A percentile compares a stretch with the other conserved stretches of the same genome.
These are phyloP conservation scores for Aristolochia californica DNA, from an alignment of 164 flowering plant species.

Conservation along the genomic window DNA sequence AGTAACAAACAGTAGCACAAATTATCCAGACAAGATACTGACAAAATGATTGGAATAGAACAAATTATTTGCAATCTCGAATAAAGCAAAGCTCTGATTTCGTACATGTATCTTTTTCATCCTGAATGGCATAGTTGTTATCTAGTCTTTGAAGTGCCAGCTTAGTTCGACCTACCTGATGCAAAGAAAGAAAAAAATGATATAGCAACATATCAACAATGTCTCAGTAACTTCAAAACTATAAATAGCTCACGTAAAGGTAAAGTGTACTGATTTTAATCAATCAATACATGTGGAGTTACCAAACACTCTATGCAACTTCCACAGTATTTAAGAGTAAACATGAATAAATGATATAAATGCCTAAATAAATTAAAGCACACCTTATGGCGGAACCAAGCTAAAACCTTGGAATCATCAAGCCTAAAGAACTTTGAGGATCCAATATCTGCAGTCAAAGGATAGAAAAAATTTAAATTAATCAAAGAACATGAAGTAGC, in stretches of 20 bases:
- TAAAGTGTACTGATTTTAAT: no score
- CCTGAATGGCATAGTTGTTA: constrained; percentile 64
- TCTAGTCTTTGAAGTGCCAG: constrained; percentile 43
- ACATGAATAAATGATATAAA: constrained; percentile 1
- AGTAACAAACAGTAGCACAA: no score
- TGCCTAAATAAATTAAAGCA: constrained; percentile 4
- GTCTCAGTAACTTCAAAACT: not conserved
- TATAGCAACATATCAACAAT: not conserved
- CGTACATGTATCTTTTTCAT: constrained; percentile 62
- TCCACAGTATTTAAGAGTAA: not conserved
- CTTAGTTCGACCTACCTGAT: constrained; percentile 53
- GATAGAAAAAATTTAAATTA: not conserved
- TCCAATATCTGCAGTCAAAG: constrained; percentile 53
- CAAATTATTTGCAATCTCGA: no score
- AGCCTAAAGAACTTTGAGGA: constrained; percentile 73
- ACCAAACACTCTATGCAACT: not conserved
- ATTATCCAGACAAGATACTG: no score
- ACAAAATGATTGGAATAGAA: no score
- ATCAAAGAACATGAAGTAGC: not conserved
- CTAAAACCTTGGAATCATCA: constrained; percentile 67
- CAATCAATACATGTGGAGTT: not conserved
- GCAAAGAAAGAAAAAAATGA: not conserved
- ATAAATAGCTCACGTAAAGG: not conserved
- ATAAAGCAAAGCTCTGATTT: not conserved
- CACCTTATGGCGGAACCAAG: constrained; percentile 80